Evolutionary conservation across 1,284 basidiomycete genomes (phyloP), one percentile per base, ranked within the genome.

Genomic region (Ganoderma lingzhi): DNA sequence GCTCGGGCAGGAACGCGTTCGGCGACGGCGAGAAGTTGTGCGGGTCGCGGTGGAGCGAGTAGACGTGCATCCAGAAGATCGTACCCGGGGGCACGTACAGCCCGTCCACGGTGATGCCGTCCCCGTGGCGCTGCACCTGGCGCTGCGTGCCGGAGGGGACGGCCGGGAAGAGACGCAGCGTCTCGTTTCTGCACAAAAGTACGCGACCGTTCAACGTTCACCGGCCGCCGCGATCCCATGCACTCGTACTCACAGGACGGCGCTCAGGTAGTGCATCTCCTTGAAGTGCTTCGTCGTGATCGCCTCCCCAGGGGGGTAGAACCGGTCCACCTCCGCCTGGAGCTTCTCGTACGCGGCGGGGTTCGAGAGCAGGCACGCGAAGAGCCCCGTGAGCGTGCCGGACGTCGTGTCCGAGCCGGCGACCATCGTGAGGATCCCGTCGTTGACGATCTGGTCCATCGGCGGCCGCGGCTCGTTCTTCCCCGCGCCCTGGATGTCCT

Each of bases 141-240:
- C 90, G 84, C 64, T 87, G 85, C 28, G 85, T 82, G 56, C 84
- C 84, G 32, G 83, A 84, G 12, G 84, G 82, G 14, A 89, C 80
- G 12, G 88, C 82, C 14, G 90, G 87, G 58, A 83, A 82, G 45
- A 91, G 78, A 60, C 90, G 82, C 58, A 91, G 74, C 0, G 84
- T 78, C 76, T 91, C 90, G 58, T 90, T 88, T 68, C 89, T 91
- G 76, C 32, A 71, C 65, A 62, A 44, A 14, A 12, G 0, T 41
- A 41, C 17, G 44, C 42, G 42, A 44, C 17, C 42, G 23, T 23
- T 23, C 23, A 23, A 23, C 23, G 23, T 23, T 23, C 23, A 23
- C 23, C 23, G 23, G 23, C 23, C 23, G 23, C 23, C 17, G 44
- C 42, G 42, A 44, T 44, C 42, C 42, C 17, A 44, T 14, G 10